Evolutionary conservation across 2,329 filamentous ascomycete species (phyloP), one percentile per base, ranked within the genome.

Genomic region (Diplodia sapinea): DNA sequence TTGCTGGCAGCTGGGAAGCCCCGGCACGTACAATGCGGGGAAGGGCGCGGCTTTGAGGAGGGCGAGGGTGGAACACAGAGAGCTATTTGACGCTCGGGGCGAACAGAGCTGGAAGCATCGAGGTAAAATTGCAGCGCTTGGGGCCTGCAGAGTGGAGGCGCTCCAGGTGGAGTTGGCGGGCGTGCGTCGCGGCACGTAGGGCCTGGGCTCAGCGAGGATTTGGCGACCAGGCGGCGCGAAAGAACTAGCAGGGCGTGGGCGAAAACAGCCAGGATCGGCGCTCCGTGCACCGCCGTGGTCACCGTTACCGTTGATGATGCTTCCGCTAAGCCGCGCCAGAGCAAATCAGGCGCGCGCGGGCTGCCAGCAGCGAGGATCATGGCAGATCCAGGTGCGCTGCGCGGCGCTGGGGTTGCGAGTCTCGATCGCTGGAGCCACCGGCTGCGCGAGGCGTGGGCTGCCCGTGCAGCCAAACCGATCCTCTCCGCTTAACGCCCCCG

Each of bases 11-110:
- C 54, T 57, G 23, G 55, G 65, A 52, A 62, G 55, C 47, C 55
- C 56, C 56, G 55, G 65, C 55, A 40, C 47, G 65, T 47, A 52
- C 65, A 62, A 67, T 67, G 65, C 65, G 65, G 65, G 65, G 65
- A 67, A 67, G 65, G 31, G 20, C 36, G 36, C 20, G 36, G 31
- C 31, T 50, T 26, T 47, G 36, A 38, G 36, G 36, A 12, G 9
- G 7, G 65, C 31, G 47, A 49, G 36, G 43, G 49, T 15, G 40
- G 47, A 33, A 51, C 29, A 51, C 51, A 9, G 49, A 31, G 33
- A 38, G 64, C 26, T 66, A 59, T 59, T 57, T 55, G 59, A 52
- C 59, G 59, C 59, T 17, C 17, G 17, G 36, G 36, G 47, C 26
- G 52, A 31, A 43, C 40, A 38, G 47, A 36, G 54, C 54, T 33